These are phyloP conservation scores for Oryza meyeriana DNA, from an alignment of 176 grass and related monocot species.

Conservation along the genomic window DNA sequence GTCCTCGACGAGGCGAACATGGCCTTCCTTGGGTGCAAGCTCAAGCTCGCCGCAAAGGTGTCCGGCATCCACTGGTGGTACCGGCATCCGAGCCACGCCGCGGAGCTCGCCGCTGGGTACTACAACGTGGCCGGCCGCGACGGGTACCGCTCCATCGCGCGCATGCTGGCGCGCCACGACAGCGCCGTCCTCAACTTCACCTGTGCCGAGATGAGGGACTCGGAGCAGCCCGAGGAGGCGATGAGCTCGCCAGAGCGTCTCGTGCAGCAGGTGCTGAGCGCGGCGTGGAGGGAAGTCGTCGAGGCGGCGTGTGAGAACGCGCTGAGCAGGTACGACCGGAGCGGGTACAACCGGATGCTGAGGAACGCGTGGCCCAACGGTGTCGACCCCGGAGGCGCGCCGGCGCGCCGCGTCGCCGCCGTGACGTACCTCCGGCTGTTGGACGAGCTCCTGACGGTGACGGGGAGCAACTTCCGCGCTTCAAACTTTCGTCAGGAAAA, in stretches of 20 bases:
- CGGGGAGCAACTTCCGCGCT: constrained; percentile 52
- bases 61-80: constrained; percentile 61
- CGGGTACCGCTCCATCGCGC: constrained; percentile 56
- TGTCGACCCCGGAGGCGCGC: not conserved
- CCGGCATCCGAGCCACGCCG: constrained; percentile 69
- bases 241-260: constrained; percentile 60
- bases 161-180: constrained; percentile 57
- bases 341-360: constrained; percentile 70
- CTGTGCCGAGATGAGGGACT: constrained; percentile 68
- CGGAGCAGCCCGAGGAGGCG: constrained; percentile 45
- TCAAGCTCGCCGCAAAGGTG: constrained; percentile 65
- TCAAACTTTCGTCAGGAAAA: constrained; percentile 68
- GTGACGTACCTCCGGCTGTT: constrained; percentile 78
- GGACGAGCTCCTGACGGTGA: constrained; percentile 50
- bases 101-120: constrained; percentile 75
- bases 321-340: constrained; percentile 56
- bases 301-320: constrained; percentile 86
- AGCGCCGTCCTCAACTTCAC: constrained; percentile 78
- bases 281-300: constrained; percentile 67
- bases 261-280: constrained; percentile 67
- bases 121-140: constrained; percentile 66
- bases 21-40: constrained; percentile 59
- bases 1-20: constrained; percentile 60
- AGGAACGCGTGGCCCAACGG: constrained; percentile 61
- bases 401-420: constrained; percentile 40